phyloP scores from a whole-genome alignment of 2,329 filamentous ascomycete species.

The Diaporthe australafricana region DNA sequence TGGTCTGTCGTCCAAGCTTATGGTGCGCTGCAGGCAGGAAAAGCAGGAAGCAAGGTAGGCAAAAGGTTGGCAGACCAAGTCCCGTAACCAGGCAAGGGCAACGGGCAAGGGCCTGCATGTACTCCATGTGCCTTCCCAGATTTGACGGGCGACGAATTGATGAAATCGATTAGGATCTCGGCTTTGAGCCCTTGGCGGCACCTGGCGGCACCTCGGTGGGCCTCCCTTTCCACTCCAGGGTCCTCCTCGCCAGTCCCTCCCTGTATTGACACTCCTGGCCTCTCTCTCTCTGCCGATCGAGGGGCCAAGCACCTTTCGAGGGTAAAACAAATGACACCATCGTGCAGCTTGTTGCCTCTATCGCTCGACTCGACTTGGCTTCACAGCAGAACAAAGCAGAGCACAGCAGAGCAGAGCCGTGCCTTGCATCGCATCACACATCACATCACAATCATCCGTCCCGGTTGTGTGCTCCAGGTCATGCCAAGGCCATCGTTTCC shows the following conservation, averaged over 20 bases:
- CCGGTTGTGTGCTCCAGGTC: background rate
- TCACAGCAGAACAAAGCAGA: background rate
- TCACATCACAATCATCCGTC: background rate
- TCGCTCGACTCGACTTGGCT: background rate
- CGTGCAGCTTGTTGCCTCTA: background rate
- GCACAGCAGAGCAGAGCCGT: background rate
- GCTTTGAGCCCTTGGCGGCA: constrained; percentile 11
- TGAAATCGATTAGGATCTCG: constrained; percentile 19
- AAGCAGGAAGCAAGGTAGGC: background rate
- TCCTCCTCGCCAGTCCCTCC: constrained; percentile 3
- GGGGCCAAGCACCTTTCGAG: constrained; percentile 7
- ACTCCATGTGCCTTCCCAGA: constrained; percentile 24
- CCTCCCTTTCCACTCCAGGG: constrained; percentile 12
- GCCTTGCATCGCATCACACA: background rate
- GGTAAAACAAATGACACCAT: constrained; percentile 22
- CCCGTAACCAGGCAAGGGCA: background rate
- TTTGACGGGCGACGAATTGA: constrained; percentile 2
- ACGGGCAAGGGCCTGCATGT: background rate
- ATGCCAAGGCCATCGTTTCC: background rate
- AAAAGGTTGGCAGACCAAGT: constrained; percentile 1
- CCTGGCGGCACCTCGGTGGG: background rate
- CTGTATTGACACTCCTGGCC: background rate
- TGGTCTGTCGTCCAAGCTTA: background rate
- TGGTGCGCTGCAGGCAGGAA: background rate
- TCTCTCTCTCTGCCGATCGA: background rate